Conservation (phyloP, 352 stramenopile genomes). For the Globisporangium apiculatum region DNA sequence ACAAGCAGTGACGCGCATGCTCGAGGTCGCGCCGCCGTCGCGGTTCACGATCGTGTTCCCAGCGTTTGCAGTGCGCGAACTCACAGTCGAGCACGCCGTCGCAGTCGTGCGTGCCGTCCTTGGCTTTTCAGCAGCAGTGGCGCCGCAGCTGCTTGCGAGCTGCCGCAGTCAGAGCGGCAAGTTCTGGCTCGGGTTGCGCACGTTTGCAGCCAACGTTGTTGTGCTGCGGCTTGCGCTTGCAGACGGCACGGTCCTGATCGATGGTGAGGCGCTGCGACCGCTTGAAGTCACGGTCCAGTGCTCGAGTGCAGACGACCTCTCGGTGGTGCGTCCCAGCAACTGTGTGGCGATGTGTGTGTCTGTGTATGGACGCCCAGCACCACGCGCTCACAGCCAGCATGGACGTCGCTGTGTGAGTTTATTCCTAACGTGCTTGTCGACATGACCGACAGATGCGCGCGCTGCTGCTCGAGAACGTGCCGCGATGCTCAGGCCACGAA, state of each 20-base stretch:
- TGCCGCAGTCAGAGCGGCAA: slow-evolving; percentile 38
- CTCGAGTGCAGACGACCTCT: slow-evolving; percentile 48
- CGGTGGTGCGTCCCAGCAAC: slow-evolving; percentile 29
- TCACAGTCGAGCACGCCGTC: slow-evolving; percentile 25
- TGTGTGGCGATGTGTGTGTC: not conserved
- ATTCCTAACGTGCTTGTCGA: not conserved
- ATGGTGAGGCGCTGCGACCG: slow-evolving; percentile 14
- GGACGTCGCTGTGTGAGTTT: not conserved
- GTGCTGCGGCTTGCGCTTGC: slow-evolving; percentile 25
- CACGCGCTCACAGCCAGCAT: too few relatives aligned
- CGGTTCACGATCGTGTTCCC: slow-evolving; percentile 15
- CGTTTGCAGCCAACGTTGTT: slow-evolving; percentile 36
- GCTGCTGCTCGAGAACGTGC: slow-evolving; percentile 21
- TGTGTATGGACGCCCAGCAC: too few relatives aligned
- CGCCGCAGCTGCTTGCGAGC: slow-evolving; percentile 19
- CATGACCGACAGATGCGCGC: slow-evolving; percentile 37
- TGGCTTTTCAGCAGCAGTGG: slow-evolving; percentile 14
- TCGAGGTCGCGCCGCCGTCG: slow-evolving; percentile 7
- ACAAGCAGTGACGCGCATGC: not conserved
- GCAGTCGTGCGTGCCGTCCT: slow-evolving; percentile 24
- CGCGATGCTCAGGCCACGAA: slow-evolving; percentile 6
- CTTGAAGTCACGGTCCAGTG: slow-evolving; percentile 46
- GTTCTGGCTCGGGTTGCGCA: slow-evolving; percentile 39
- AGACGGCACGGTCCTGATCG: slow-evolving; percentile 12
- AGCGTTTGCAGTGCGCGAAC: slow-evolving; percentile 9